Percentiles rank a stretch among this genome's conserved stretches.
Evolutionary conservation across 108 stramenopile species (phyloP).

Genomic region (Chaetoceros muelleri): DNA sequence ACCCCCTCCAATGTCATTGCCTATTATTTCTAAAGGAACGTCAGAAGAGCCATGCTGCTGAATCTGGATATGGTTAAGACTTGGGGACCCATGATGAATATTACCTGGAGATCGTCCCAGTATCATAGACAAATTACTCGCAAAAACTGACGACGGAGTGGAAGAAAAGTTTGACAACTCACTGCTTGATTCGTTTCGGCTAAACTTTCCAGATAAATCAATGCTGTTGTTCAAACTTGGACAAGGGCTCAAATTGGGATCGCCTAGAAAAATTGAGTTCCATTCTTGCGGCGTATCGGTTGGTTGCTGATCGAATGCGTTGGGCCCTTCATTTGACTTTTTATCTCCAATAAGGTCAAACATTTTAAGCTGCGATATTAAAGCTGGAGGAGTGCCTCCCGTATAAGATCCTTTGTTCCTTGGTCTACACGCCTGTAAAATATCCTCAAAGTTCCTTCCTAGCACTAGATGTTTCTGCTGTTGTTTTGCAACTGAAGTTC

Average conservation of each 20-base stretch:
- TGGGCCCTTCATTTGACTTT: neutral
- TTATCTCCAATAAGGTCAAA: neutral
- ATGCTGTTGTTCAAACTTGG: too few relatives aligned
- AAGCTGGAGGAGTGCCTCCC: too few relatives aligned
- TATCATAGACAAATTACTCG: neutral
- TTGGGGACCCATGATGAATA: neutral
- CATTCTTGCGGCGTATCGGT: too few relatives aligned
- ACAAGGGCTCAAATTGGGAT: too few relatives aligned
- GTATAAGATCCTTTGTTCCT: slow-evolving; percentile 20
- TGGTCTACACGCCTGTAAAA: slow-evolving; percentile 77
- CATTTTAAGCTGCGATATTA: slow-evolving; percentile 6
- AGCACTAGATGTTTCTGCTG: slow-evolving; percentile 58
- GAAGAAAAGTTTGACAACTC: neutral
- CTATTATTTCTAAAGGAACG: too few relatives aligned
- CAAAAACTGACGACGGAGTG: neutral
- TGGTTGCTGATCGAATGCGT: too few relatives aligned
- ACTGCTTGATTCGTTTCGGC: neutral
- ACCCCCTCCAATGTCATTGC: too few relatives aligned
- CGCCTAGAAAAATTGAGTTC: neutral
- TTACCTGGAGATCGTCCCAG: neutral
- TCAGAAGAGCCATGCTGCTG: too few relatives aligned
- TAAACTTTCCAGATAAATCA: too few relatives aligned
- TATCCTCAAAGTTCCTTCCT: slow-evolving; percentile 65
- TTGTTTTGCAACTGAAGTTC: slow-evolving; percentile 17
- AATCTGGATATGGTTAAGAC: too few relatives aligned